Evolutionary conservation across 192 early-diverging fungal species (phyloP).

Genomic region (Backusella parvicylindrica): DNA sequence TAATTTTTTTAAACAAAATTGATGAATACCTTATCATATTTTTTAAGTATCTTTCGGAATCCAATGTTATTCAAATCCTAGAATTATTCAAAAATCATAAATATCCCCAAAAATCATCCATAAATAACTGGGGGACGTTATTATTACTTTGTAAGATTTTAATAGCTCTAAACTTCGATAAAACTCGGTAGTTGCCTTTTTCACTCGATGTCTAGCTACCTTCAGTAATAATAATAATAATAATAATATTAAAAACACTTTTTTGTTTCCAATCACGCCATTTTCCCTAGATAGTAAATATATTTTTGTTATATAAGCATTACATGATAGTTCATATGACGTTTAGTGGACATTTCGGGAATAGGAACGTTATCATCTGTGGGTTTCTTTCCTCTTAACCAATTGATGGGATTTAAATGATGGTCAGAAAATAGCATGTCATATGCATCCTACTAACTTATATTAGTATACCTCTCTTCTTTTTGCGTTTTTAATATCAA

Average conservation of each 20-base stretch:
- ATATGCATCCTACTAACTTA: neutral
- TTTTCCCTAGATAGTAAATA: neutral
- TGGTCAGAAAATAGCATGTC: neutral
- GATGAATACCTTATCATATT: conserved; percentile 65
- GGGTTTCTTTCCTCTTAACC: neutral
- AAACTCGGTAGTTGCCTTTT: conserved; percentile 67
- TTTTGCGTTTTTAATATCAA: neutral
- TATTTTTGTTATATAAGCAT: neutral
- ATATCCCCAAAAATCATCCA: neutral
- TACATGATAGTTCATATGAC: conserved; percentile 12
- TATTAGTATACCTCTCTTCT: neutral
- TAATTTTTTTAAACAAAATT: neutral
- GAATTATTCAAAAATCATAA: neutral
- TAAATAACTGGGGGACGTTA: neutral
- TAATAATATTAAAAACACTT: neutral
- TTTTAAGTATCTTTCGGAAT: conserved; percentile 71
- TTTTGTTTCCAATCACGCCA: neutral
- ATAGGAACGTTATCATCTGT: neutral
- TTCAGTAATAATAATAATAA: no score
- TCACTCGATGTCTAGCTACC: conserved; percentile 50
- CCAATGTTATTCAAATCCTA: conserved; percentile 54
- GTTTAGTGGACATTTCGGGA: neutral
- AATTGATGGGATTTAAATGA: conserved; percentile 12
- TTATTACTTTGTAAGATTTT: conserved; percentile 59
- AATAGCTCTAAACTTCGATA: conserved; percentile 69